Evolutionary conservation across 805 yeast genomes (phyloP), one percentile per base, ranked within the genome.

Genomic region (Wickerhamiella azyma): DNA sequence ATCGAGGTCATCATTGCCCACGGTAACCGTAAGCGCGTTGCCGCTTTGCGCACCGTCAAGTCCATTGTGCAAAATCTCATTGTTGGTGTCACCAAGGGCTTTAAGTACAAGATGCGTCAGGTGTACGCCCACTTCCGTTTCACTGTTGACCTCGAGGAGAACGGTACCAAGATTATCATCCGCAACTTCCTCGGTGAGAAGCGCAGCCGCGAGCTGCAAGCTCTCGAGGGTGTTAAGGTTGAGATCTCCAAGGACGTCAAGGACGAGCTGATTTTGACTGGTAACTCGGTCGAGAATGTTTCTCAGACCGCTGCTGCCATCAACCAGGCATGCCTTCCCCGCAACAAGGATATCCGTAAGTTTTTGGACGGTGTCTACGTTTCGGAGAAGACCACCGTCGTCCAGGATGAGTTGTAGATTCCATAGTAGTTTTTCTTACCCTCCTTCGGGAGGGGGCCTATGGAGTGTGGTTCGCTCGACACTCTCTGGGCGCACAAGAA

Each of bases 111-210:
- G 84, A 82, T 92, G 96, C 86, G 97, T 79, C 88, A 85, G 72
- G 98, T 92, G 56, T 94, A 89, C 69, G 99, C 98, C 81, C 98
- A 92, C 85, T 92, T 92, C 95, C 99, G 98, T 71, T 92, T 94
- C 75, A 92, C 92, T 75, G 96, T 92, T 60, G 89, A 88, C 77
- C 70, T 86, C 59, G 68, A 83, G 67, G 85, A 83, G 58, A 74
- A 76, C 64, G 89, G 89, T 50, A 71, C 75, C 55, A 77, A 65
- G 65, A 82, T 89, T 62, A 97, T 92, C 77, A 88, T 92, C 77
- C 88, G 97, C 84, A 92, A 92, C 79, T 92, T 85, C 82, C 81
- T 92, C 74, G 98, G 98, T 76, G 97, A 92, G 79, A 92, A 86
- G 82, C 79, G 85, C 73, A 94, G 88, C 59, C 85, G 97, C 80